These are phyloP conservation scores for Entoloma clypeatum DNA, from an alignment of 1,284 basidiomycete genomes.

Conservation along the genomic window DNA sequence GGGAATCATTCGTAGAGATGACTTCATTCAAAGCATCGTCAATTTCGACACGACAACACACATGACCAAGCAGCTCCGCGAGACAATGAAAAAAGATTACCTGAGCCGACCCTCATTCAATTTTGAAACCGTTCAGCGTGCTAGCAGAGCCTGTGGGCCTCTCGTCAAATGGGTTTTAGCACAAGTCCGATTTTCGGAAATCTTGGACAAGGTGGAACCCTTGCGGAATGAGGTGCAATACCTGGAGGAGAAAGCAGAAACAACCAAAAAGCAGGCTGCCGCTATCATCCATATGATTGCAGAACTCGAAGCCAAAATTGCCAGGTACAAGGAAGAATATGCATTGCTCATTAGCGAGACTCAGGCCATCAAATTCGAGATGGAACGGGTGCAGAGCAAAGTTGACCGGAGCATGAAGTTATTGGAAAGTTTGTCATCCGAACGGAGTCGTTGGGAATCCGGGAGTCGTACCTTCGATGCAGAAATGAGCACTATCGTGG, in stretches of 20 bases:
- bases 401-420: constrained; percentile 97
- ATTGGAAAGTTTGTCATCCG: constrained; percentile 92
- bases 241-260: constrained; percentile 88
- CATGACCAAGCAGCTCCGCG: constrained; percentile 89
- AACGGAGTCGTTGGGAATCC: constrained; percentile 91
- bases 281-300: constrained; percentile 91
- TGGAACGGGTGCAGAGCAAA: constrained; percentile 97
- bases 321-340: constrained; percentile 96
- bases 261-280: constrained; percentile 88
- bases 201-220: constrained; percentile 96
- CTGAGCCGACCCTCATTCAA: constrained; percentile 90
- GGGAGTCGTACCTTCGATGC: constrained; percentile 96
- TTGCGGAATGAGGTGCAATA: constrained; percentile 94
- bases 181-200: constrained; percentile 96
- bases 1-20: constrained; percentile 93
- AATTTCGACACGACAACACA: constrained; percentile 92
- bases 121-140: constrained; percentile 93
- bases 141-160: constrained; percentile 96
- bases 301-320: constrained; percentile 92
- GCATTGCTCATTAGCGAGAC: constrained; percentile 96
- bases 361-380: constrained; percentile 95
- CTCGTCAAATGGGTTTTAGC: constrained; percentile 98
- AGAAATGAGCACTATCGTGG: constrained; percentile 98
- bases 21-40: constrained; percentile 96
- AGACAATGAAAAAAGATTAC: constrained; percentile 93